These are phyloP conservation scores for Solanum arcanum DNA, from an alignment of 257 asterid genomes.

Conservation along the genomic window DNA sequence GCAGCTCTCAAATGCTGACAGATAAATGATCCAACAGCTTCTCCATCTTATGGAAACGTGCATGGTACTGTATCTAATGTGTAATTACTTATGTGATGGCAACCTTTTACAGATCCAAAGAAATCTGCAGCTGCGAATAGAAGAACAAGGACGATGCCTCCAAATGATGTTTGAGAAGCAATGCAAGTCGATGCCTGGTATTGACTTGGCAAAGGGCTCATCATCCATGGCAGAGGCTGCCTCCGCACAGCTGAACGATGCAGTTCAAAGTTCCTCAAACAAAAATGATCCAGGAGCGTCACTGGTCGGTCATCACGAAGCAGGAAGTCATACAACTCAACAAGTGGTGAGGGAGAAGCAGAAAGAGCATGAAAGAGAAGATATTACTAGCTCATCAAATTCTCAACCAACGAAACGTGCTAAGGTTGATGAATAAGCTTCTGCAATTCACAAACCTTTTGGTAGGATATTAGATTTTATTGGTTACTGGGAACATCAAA, in stretches of 20 bases:
- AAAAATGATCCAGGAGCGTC: slow-evolving; percentile 9
- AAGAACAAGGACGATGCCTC: slow-evolving; percentile 6
- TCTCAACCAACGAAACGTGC: slow-evolving; percentile 56
- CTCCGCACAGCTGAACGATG: slow-evolving; percentile 14
- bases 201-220: slow-evolving; percentile 37
- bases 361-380: slow-evolving; percentile 15
- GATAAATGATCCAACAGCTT: neutral
- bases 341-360: slow-evolving; percentile 19
- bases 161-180: slow-evolving; percentile 10
- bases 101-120: slow-evolving; percentile 1
- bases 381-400: slow-evolving; percentile 7
- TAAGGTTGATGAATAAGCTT: slow-evolving; percentile 24
- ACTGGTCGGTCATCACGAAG: neutral
- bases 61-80: neutral
- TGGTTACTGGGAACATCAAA: neutral
- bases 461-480: neutral
- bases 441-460: neutral
- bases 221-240: slow-evolving; percentile 40
- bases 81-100: neutral
- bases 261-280: slow-evolving; percentile 17
- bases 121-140: slow-evolving; percentile 9
- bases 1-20: neutral
- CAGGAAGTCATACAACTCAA: neutral
- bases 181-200: slow-evolving; percentile 35
- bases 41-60: neutral